These are phyloP conservation scores for Tetrahymena elliotti DNA, from an alignment of 73 alveolate genomes.

Conservation along the genomic window DNA sequence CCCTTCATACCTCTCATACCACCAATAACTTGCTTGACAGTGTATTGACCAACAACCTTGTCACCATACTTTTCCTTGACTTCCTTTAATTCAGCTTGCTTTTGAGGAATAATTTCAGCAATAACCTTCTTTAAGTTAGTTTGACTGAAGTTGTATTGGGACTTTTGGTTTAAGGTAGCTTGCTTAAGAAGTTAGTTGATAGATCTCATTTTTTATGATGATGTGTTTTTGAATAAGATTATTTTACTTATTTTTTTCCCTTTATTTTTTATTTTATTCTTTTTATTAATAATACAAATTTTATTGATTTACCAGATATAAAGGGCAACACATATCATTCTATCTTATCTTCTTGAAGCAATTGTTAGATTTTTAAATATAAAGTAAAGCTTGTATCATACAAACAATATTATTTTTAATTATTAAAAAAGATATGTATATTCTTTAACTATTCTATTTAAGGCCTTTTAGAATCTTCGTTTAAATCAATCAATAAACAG, in stretches of 20 bases:
- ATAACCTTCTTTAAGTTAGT: neutral
- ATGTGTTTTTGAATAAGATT: neutral
- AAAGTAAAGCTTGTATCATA: neutral
- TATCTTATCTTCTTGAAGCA: neutral
- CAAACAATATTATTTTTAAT: neutral
- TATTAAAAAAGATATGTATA: neutral
- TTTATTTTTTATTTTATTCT: neutral
- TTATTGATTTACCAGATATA: neutral
- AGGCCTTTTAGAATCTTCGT: neutral
- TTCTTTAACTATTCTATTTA: neutral
- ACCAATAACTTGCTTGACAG: slow-evolving; percentile 72
- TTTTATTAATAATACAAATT: neutral
- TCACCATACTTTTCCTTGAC: slow-evolving; percentile 32
- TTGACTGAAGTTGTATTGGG: neutral
- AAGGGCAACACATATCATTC: neutral
- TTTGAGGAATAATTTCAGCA: slow-evolving; percentile 20
- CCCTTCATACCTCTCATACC: slow-evolving; percentile 91
- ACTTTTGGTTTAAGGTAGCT: neutral
- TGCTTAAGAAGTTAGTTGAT: neutral
- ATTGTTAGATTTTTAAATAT: neutral
- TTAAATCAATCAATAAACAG: neutral
- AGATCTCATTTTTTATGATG: neutral
- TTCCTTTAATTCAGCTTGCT: slow-evolving; percentile 11
- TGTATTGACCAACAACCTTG: slow-evolving; percentile 23
- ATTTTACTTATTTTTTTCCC: neutral